Base-by-base conservation (phyloP, 225 moss, liverwort and hornwort genomes). In the Sphagnum contortum region DNA sequence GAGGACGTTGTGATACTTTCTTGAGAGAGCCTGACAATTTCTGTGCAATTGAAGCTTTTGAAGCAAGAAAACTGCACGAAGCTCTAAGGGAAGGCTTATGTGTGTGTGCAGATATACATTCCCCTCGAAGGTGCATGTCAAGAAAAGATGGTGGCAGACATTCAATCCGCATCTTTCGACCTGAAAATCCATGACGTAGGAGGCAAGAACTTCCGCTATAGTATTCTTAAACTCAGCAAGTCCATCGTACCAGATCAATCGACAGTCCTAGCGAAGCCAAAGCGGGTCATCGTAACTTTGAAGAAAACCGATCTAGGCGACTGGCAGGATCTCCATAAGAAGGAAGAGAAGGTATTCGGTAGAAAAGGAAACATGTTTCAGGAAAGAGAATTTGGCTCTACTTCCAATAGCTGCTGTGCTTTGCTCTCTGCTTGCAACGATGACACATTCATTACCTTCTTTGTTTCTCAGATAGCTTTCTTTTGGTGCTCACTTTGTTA, bases 201-300 rank as follows among this genome's bases (percentile, higher is more conserved):
- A 49, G 84, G 81, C n/a, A 81, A 79, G 57, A 78, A 76, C 57
- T 85, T 78, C 72, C 84, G 76, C 12, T 85, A 78, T 67, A 73
- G 81, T 58, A 57, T 79, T 71, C 78, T 68, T 12, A 81, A 68
- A 8, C 67, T 85, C 51, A 60, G 48, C 0, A 85, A 85, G 55
- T 47, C 50, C 55, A 85, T 85, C 50, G 67, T 76, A 57, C 84
- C 84, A 57, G 61, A 74, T 3, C 75, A 69, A 49, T 85, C 78
- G 2, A 78, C 72, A 71, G 67, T 70, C 48, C 63, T 85, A 65
- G 76, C 81, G 7, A 85, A 85, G 68, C 74, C 81, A 12, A 85
- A 85, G 69, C 70, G 84, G 61, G 68, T 85, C 56, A 76, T 85
- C 45, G 71, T 85, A 9, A 71, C 81, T 9, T 4, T 85, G 12